Base-by-base conservation (phyloP, 2,329 filamentous ascomycete species). In the Cyphellophora attinorum region DNA sequence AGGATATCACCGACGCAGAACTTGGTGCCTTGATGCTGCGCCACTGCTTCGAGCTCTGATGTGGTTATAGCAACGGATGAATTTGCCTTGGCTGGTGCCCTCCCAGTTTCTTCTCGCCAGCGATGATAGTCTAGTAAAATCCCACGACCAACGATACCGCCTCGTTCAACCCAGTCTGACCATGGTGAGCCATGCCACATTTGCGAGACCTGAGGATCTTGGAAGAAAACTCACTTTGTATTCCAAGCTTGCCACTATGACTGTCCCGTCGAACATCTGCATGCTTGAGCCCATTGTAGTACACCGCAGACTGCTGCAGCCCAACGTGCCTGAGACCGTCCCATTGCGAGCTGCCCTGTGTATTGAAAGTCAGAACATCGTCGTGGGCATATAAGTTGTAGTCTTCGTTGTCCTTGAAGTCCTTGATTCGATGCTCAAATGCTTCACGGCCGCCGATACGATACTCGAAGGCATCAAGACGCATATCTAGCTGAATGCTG, bases 81-180 rank as follows among this genome's bases (percentile, higher is more conserved):
- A 34, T 67, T 62, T 2, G 57, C 47, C 1, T 58, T 53, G 10
- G 62, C 41, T 0, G 45, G n/a, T 13, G 25, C 6, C 14, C 29
- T 58, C 41, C 11, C 51, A 49, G 11, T 64, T 52, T 1, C 42
- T 46, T 16, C 59, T 50, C 10, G 62, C 61, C 60, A 70, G 2
- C 56, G 45, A n/a, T 48, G 51, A 32, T 58, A 64, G 52, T 67
- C 64, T 19, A 67, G 45, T 14, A 68, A 53, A n/a, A 68, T 56
- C 11, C 64, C 63, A 3, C 64, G 59, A 19, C 61, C 62, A 19
- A 62, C 54, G 18, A 65, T 58, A 4, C 58, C 58, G 15, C 55
- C 56, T 2, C 53, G 51, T 19, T 56, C 49, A 12, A 49, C 54
- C 56, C 56, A 61, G 27, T 51, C 58, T 61, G 35, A 12, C n/a